These are phyloP conservation scores for Diaporthe eres DNA, from an alignment of 2,329 filamentous ascomycete genomes.

Conservation along the genomic window DNA sequence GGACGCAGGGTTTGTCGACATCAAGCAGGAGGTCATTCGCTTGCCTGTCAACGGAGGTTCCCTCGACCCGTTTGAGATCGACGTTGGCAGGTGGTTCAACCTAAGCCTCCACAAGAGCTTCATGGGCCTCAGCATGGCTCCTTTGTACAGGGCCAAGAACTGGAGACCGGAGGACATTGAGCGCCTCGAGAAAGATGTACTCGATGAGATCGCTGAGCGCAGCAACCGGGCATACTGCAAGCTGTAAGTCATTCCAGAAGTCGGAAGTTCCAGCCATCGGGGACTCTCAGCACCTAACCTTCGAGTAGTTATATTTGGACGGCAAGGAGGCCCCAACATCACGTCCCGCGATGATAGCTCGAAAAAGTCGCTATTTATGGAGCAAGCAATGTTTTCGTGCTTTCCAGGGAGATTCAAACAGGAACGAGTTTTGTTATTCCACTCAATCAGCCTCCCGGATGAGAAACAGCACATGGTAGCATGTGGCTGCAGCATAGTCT, in stretches of 20 bases:
- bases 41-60: conserved; percentile 84
- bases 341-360: conserved; percentile 8
- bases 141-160: conserved; percentile 75
- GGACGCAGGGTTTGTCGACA: conserved; percentile 82
- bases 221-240: conserved; percentile 81
- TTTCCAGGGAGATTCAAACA: neutral
- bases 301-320: conserved; percentile 53
- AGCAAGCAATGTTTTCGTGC: conserved; percentile 17
- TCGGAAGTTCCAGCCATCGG: neutral
- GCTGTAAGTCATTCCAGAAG: conserved; percentile 70
- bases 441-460: neutral
- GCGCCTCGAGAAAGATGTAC: conserved; percentile 73
- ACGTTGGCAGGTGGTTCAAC: conserved; percentile 87
- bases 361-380: neutral
- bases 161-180: conserved; percentile 75
- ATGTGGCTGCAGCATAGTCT: conserved; percentile 6
- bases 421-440: conserved; percentile 13
- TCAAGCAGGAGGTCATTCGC: conserved; percentile 77
- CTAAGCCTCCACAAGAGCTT: conserved; percentile 81
- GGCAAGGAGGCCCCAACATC: conserved; percentile 46
- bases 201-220: conserved; percentile 77
- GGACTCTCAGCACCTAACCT: conserved; percentile 15
- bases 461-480: conserved; percentile 7
- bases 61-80: conserved; percentile 72
- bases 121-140: conserved; percentile 79